phyloP scores from a whole-genome alignment of 768 basidiomycete genomes.

The Suillus sp. region DNA sequence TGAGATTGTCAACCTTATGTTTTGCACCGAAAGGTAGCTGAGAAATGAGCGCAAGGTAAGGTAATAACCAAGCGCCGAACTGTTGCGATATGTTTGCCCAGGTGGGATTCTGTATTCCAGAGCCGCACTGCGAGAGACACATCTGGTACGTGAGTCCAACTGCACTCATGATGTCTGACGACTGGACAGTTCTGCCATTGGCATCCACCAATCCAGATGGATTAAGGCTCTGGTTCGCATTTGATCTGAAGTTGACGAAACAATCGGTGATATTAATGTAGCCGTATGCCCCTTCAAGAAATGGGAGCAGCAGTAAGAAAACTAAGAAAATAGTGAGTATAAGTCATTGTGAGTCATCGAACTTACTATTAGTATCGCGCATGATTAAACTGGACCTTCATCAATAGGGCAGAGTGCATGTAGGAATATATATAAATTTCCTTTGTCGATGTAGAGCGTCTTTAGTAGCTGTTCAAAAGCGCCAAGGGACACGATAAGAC shows the following conservation, averaged over 20 bases:
- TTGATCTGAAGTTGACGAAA: slow-evolving; percentile 10
- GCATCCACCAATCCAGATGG: slow-evolving; percentile 7
- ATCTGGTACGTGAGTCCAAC: slow-evolving; percentile 17
- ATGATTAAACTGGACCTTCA: neutral
- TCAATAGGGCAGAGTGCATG: neutral
- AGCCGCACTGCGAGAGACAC: slow-evolving; percentile 19
- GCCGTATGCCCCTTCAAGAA: neutral
- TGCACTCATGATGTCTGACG: slow-evolving; percentile 8
- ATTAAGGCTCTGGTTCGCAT: slow-evolving; percentile 3
- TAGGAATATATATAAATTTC: neutral
- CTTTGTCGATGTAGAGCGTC: neutral
- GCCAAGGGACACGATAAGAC: neutral
- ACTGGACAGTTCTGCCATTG: neutral
- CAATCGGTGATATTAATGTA: slow-evolving; percentile 18
- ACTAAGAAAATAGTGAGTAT: neutral
- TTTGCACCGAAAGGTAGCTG: slow-evolving; percentile 50
- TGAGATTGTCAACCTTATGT: slow-evolving; percentile 43
- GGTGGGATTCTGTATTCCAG: slow-evolving; percentile 13
- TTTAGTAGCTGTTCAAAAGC: neutral
- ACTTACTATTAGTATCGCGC: neutral
- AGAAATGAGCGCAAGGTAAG: slow-evolving; percentile 51
- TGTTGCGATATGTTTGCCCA: slow-evolving; percentile 35
- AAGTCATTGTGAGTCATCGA: neutral
- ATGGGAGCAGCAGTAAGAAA: neutral
- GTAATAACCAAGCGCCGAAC: slow-evolving; percentile 48